Evolutionary conservation across 805 yeast species (phyloP).

Genomic region (Sungouiella blattae): DNA sequence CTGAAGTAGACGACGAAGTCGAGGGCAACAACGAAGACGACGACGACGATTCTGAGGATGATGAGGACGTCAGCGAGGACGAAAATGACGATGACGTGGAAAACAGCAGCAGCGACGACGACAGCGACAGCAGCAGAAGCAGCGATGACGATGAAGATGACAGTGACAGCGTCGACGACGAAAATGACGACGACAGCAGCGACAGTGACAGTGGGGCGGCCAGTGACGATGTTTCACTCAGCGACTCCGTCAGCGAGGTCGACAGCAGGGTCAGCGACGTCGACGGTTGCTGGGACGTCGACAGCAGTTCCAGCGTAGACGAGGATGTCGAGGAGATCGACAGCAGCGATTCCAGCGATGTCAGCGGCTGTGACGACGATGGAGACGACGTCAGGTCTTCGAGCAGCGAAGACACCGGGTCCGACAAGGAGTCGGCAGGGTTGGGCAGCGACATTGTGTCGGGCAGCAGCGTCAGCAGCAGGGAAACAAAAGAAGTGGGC

Average conservation of each 20-base stretch:
- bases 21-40: slow-evolving; percentile 1
- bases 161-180: slow-evolving; percentile 4
- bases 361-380: background rate
- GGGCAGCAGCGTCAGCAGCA: background rate
- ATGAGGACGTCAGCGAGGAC: slow-evolving; percentile 1
- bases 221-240: no score
- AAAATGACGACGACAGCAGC: slow-evolving; percentile 13
- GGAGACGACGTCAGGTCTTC: no score
- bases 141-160: slow-evolving; percentile 3
- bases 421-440: no score
- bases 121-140: no score
- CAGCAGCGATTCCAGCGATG: slow-evolving; percentile 8
- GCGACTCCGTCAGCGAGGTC: slow-evolving; percentile 9
- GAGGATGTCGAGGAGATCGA: slow-evolving; percentile 9
- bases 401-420: no score
- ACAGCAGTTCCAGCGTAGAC: slow-evolving; percentile 3
- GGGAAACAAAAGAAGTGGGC: no score
- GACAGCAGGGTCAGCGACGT: slow-evolving; percentile 5
- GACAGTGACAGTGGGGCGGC: slow-evolving; percentile 24
- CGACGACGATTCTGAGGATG: slow-evolving; percentile 2
- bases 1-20: slow-evolving; percentile 1
- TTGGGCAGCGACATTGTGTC: background rate
- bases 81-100: slow-evolving; percentile 3
- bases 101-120: background rate
- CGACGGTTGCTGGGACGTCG: background rate